Conservation (phyloP, 169 alveolate species). For the Cryptosporidium viatorum region DNA sequence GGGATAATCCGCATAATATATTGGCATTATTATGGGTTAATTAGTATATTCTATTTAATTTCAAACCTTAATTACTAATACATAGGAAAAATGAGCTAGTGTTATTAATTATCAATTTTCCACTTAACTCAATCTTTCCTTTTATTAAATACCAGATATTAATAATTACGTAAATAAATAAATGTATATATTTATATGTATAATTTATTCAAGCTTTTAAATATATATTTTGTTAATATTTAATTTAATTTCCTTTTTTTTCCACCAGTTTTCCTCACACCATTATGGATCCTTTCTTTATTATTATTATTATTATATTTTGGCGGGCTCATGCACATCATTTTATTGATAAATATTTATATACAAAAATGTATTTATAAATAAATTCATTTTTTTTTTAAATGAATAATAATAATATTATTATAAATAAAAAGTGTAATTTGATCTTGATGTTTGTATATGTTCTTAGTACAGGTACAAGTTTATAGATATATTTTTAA, state of each 20-base stretch:
- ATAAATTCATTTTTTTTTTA: background rate
- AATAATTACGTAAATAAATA: background rate
- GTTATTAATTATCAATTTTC: too few relatives aligned
- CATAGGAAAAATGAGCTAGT: background rate
- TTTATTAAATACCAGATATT: background rate
- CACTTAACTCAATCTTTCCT: background rate
- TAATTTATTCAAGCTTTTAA: background rate
- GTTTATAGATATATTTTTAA: background rate
- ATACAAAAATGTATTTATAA: background rate
- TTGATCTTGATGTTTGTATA: background rate
- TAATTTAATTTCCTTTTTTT: background rate
- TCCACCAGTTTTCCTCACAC: constrained; percentile 1
- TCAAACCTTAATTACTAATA: background rate
- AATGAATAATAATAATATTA: too few relatives aligned
- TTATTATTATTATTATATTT: background rate
- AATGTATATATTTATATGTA: background rate
- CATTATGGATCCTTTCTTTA: background rate
- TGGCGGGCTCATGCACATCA: constrained; percentile 14
- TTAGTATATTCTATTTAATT: background rate
- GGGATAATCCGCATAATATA: constrained; percentile 71
- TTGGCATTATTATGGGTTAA: constrained; percentile 20
- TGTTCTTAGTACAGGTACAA: background rate
- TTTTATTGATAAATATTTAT: background rate
- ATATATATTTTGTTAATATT: background rate
- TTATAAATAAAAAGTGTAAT: too few relatives aligned